These are phyloP conservation scores for Laburnicola sp. DNA, from an alignment of 2,329 filamentous ascomycete genomes.

Conservation along the genomic window DNA sequence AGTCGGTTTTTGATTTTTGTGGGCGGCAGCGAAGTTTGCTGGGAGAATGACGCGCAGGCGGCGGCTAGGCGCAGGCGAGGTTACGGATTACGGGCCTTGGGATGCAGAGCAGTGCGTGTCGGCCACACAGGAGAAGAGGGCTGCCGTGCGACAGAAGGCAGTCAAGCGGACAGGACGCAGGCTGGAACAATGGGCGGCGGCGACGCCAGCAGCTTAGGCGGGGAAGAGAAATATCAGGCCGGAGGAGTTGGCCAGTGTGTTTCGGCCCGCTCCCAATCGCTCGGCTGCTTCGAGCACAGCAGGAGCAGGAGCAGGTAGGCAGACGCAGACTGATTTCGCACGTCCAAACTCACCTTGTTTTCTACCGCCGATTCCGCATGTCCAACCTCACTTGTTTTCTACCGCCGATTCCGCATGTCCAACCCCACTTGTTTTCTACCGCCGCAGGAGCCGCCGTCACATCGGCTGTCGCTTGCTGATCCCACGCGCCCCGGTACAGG, in stretches of 20 bases:
- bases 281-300: neutral
- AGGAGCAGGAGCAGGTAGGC: neutral
- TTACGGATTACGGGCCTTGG: conserved; percentile 21
- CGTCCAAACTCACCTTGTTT: neutral
- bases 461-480: neutral
- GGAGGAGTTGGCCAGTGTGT: conserved; percentile 2
- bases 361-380: neutral
- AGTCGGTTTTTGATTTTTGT: conserved; percentile 25
- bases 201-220: conserved; percentile 8
- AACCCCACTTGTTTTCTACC: neutral
- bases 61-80: conserved; percentile 28
- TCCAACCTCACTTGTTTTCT: neutral
- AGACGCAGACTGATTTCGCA: neutral
- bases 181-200: conserved; percentile 12
- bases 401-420: neutral
- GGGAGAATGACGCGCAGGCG: conserved; percentile 34
- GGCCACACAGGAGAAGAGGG: conserved; percentile 25
- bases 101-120: conserved; percentile 21
- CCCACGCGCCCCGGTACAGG: neutral
- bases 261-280: conserved; percentile 7
- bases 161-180: conserved; percentile 10
- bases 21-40: conserved; percentile 37
- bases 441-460: neutral
- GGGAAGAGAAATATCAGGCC: conserved; percentile 7
- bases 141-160: conserved; percentile 32